Evolutionary conservation across 306 rosid species (phyloP).

Genomic region (Quercus aquifolioides): DNA sequence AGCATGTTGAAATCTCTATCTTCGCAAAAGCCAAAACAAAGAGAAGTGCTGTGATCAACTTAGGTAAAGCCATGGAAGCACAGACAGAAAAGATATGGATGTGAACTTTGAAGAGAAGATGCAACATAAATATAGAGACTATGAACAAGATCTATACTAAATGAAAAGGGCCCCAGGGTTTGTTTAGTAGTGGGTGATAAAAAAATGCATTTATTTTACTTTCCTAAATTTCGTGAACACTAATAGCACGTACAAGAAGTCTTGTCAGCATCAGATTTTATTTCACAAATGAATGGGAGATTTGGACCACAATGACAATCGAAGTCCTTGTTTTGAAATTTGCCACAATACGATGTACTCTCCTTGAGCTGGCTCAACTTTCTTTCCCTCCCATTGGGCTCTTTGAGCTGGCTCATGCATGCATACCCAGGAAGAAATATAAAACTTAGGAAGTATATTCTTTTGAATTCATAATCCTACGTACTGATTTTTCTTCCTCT

Average conservation of each 20-base stretch:
- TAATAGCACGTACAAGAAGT: background rate
- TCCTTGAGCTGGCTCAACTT: no score
- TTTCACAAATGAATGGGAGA: no score
- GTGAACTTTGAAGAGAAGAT: background rate
- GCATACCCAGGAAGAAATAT: no score
- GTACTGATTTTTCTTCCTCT: no score
- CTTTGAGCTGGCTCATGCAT: no score
- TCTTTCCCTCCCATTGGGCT: no score
- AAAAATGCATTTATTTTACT: conserved; percentile 1
- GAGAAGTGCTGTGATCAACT: conserved; percentile 34
- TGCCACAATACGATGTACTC: no score
- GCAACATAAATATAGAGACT: background rate
- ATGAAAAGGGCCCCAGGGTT: background rate
- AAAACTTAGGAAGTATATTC: no score
- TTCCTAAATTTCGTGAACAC: background rate
- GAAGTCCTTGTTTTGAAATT: no score
- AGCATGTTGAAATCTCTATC: conserved; percentile 41
- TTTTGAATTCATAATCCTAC: no score
- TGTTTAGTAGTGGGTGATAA: conserved; percentile 14
- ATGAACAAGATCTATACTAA: background rate
- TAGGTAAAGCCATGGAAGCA: conserved; percentile 46
- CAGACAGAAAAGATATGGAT: background rate
- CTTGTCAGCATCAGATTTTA: no score
- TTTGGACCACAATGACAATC: no score
- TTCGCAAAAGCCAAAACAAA: conserved; percentile 39